These are phyloP conservation scores for Yamadazyma sp. DNA, from an alignment of 805 yeast genomes.

Conservation along the genomic window DNA sequence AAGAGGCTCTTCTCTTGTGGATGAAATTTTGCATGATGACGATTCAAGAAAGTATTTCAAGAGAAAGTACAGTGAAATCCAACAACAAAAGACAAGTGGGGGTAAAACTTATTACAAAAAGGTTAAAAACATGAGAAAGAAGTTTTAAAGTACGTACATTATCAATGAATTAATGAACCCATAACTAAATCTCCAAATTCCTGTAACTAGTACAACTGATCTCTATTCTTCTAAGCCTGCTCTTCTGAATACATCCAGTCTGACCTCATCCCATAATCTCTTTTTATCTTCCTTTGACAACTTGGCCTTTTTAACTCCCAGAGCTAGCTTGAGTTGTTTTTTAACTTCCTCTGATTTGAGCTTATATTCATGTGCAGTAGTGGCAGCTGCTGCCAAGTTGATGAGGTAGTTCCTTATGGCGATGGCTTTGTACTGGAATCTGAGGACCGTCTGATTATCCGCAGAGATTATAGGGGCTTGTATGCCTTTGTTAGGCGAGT, in stretches of 20 bases:
- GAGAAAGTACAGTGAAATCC: conserved; percentile 81
- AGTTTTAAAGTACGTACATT: conserved; percentile 27
- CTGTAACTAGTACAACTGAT: too few species aligned
- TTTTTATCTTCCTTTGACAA: conserved; percentile 43
- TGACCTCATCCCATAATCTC: conserved; percentile 47
- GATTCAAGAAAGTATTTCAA: conserved; percentile 75
- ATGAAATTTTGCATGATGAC: conserved; percentile 75
- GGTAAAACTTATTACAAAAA: conserved; percentile 66
- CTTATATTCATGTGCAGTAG: conserved; percentile 52
- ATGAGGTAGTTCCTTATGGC: conserved; percentile 51
- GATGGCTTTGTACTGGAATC: conserved; percentile 41
- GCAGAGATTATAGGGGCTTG: conserved; percentile 29
- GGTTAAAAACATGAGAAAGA: conserved; percentile 58
- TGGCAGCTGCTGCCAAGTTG: conserved; percentile 55
- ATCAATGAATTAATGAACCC: conserved; percentile 7
- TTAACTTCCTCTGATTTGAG: conserved; percentile 36
- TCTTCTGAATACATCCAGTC: conserved; percentile 51
- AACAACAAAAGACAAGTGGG: conserved; percentile 59
- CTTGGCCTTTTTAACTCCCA: conserved; percentile 27
- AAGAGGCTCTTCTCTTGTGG: conserved; percentile 76
- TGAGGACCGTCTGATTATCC: conserved; percentile 27
- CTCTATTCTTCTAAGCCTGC: conserved; percentile 39
- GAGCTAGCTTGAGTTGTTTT: conserved; percentile 20
- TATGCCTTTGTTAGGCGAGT: conserved; percentile 22
- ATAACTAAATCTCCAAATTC: too few species aligned